phyloP scores from a whole-genome alignment of 306 rosid species.

The Acacia acuminata region DNA sequence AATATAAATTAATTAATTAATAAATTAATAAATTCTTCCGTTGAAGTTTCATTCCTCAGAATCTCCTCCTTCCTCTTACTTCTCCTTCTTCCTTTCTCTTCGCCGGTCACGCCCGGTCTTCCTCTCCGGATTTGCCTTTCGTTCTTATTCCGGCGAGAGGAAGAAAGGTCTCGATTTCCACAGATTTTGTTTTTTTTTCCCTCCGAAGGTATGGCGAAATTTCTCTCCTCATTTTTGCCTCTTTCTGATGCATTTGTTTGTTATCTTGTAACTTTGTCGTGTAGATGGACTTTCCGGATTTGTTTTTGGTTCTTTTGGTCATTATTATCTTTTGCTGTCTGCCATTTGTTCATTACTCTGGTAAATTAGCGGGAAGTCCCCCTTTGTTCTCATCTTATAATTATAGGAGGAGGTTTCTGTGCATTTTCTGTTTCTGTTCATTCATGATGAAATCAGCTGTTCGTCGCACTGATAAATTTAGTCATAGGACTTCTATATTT shows the following conservation, averaged over 20 bases:
- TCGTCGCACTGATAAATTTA: not conserved
- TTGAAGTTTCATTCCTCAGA: not conserved
- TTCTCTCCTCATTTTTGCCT: not conserved
- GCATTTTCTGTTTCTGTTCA: conserved; percentile 6
- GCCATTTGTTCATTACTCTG: not conserved
- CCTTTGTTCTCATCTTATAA: not conserved
- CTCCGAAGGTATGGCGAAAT: not conserved
- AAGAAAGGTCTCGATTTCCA: not conserved
- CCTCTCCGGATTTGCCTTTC: not conserved
- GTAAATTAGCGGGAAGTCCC: not conserved
- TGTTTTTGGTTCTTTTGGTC: not conserved
- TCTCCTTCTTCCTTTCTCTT: not conserved
- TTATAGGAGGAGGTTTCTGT: conserved; percentile 24
- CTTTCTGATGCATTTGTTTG: not conserved
- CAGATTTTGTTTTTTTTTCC: not conserved
- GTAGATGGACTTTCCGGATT: not conserved
- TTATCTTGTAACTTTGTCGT: not conserved
- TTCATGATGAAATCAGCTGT: not conserved
- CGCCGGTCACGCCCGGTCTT: not conserved
- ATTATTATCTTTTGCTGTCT: not conserved
- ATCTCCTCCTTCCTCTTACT: not conserved
- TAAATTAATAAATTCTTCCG: not conserved
- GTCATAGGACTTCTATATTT: not conserved
- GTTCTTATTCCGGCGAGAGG: not conserved
- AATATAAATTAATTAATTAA: not conserved